A percentile compares a stretch with the other conserved stretches of the same genome.
Conservation (phyloP, 192 early-diverging fungal genomes). For the Coemansia furcata region DNA sequence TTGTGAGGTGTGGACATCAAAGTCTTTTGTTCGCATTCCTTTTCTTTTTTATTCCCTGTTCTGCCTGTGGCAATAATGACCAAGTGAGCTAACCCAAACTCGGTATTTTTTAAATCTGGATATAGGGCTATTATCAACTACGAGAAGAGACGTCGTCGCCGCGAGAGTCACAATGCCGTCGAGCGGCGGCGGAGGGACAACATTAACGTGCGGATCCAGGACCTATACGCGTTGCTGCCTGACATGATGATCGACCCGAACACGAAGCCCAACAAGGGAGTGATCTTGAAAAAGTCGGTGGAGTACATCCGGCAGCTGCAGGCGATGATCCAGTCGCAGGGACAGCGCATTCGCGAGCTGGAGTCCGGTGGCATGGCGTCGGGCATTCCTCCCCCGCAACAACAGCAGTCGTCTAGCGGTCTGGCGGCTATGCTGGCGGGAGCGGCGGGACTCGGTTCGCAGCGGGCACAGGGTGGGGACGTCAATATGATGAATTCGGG, state of each 20-base stretch:
- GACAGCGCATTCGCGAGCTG: slow-evolving; percentile 67
- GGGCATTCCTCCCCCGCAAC: slow-evolving; percentile 22
- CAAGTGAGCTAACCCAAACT: not conserved
- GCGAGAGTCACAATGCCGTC: slow-evolving; percentile 98
- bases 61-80: slow-evolving; percentile 43
- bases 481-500: slow-evolving; percentile 40
- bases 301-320: slow-evolving; percentile 89
- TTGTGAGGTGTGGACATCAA: not conserved
- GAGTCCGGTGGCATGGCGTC: slow-evolving; percentile 56
- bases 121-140: slow-evolving; percentile 40
- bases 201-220: slow-evolving; percentile 98
- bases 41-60: not conserved
- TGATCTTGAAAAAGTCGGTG: slow-evolving; percentile 90
- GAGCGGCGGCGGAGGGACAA: slow-evolving; percentile 94
- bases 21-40: not conserved
- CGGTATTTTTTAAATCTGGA: not conserved
- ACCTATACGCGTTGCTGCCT: slow-evolving; percentile 82
- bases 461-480: slow-evolving; percentile 18
- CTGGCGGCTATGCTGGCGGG: slow-evolving; percentile 51
- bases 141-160: slow-evolving; percentile 88
- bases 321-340: slow-evolving; percentile 62
- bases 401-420: slow-evolving; percentile 46
- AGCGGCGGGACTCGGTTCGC: slow-evolving; percentile 26
- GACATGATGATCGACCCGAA: slow-evolving; percentile 69
- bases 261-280: slow-evolving; percentile 94